Conservation (phyloP, 192 early-diverging fungal genomes). For the Gamsiella multidivaricata region DNA sequence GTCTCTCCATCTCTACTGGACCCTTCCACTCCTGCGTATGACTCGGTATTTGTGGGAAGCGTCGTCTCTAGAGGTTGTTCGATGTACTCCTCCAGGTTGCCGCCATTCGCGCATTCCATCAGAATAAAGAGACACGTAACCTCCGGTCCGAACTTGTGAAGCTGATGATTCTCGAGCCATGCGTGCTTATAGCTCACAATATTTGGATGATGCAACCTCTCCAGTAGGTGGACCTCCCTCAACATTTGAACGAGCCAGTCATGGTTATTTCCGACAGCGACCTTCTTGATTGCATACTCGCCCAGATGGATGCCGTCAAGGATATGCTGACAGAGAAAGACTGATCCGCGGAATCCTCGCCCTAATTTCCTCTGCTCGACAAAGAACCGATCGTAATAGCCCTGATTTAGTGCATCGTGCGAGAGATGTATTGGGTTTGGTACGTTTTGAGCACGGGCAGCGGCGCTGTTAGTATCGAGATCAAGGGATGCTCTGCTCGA, state of each 20-base stretch:
- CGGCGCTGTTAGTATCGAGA: neutral
- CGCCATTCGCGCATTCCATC: constrained; percentile 96
- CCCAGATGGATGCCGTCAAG: constrained; percentile 79
- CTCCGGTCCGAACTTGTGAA: constrained; percentile 81
- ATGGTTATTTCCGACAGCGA: constrained; percentile 87
- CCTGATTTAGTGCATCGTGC: constrained; percentile 87
- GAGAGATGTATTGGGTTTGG: constrained; percentile 59
- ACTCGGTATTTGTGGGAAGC: neutral
- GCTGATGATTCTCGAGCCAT: constrained; percentile 89
- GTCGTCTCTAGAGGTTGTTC: constrained; percentile 47
- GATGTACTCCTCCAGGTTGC: constrained; percentile 95
- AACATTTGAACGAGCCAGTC: constrained; percentile 93
- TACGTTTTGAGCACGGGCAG: neutral
- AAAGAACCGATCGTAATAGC: constrained; percentile 96
- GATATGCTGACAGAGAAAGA: constrained; percentile 88
- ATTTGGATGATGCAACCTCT: constrained; percentile 89
- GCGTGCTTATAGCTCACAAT: constrained; percentile 96
- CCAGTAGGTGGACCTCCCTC: constrained; percentile 92
- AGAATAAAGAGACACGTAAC: constrained; percentile 95
- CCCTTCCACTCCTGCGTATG: neutral
- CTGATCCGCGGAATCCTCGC: constrained; percentile 88
- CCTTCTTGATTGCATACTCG: constrained; percentile 94
- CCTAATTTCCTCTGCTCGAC: constrained; percentile 89
- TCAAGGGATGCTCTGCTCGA: constrained; percentile 36
- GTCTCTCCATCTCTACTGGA: neutral